phyloP scores from a whole-genome alignment of 1,284 basidiomycete genomes.

The Wallemia hederae region DNA sequence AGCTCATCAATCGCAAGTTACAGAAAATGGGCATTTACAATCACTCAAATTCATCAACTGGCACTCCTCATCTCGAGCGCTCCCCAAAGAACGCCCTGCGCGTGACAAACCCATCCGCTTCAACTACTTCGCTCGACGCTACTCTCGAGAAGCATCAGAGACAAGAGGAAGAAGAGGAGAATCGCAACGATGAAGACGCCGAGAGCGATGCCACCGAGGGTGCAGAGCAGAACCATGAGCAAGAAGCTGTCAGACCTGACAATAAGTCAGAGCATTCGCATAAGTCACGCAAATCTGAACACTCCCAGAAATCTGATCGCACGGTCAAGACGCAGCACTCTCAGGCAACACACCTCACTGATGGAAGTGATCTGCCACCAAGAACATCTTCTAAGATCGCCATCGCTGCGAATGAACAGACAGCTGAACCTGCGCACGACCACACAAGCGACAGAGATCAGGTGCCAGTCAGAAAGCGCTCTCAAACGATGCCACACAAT shows the following conservation, averaged over 20 bases:
- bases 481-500: neutral
- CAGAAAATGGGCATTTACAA: neutral
- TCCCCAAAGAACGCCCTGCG: neutral
- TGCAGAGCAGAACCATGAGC: neutral
- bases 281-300: neutral
- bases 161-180: neutral
- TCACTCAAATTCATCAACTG: neutral
- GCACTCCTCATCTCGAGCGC: neutral
- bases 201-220: neutral
- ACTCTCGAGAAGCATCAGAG: neutral
- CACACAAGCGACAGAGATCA: neutral
- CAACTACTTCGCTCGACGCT: neutral
- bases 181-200: neutral
- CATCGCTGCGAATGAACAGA: neutral
- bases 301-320: neutral
- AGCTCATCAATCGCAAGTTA: neutral
- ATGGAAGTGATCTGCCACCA: neutral
- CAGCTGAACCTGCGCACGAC: neutral
- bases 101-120: neutral
- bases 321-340: neutral
- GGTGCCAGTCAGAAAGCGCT: neutral
- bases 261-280: neutral
- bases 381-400: neutral
- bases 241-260: neutral
- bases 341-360: neutral